Conservation (phyloP, 1,284 basidiomycete genomes). For the Mycena sp. region DNA sequence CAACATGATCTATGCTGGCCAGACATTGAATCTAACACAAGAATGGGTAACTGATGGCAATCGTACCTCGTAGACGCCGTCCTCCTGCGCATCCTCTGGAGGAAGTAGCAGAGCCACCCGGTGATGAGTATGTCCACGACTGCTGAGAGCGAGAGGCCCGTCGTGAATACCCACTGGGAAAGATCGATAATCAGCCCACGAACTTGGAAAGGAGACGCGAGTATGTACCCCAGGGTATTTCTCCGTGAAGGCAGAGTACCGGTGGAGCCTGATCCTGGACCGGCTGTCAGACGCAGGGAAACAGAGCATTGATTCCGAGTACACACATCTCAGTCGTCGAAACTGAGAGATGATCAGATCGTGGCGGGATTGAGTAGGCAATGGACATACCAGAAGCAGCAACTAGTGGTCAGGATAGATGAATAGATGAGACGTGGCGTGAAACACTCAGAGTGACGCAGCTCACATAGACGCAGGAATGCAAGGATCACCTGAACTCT, state of each 20-base stretch:
- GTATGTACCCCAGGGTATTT: slow-evolving; percentile 23
- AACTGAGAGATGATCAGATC: neutral
- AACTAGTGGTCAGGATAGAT: neutral
- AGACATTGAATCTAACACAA: too few species aligned
- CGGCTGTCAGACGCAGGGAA: neutral
- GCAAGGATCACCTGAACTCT: too few species aligned
- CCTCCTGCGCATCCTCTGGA: slow-evolving; percentile 51
- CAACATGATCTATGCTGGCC: slow-evolving; percentile 29
- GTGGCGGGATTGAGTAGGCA: neutral
- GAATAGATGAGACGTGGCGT: neutral
- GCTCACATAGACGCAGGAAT: slow-evolving; percentile 16
- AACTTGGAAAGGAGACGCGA: neutral
- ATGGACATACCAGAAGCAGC: slow-evolving; percentile 25
- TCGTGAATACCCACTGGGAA: slow-evolving; percentile 67
- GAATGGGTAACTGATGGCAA: too few species aligned
- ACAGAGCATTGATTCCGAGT: too few species aligned
- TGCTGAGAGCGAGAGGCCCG: slow-evolving; percentile 60
- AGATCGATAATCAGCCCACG: neutral
- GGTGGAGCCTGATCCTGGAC: slow-evolving; percentile 8
- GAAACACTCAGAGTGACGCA: neutral
- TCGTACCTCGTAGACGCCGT: slow-evolving; percentile 23
- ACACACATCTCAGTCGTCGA: slow-evolving; percentile 26
- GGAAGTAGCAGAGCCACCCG: slow-evolving; percentile 54
- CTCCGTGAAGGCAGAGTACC: slow-evolving; percentile 15
- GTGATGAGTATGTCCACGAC: slow-evolving; percentile 63